These are phyloP conservation scores for Gossypium trilobum DNA, from an alignment of 441 rosid species.

Conservation along the genomic window DNA sequence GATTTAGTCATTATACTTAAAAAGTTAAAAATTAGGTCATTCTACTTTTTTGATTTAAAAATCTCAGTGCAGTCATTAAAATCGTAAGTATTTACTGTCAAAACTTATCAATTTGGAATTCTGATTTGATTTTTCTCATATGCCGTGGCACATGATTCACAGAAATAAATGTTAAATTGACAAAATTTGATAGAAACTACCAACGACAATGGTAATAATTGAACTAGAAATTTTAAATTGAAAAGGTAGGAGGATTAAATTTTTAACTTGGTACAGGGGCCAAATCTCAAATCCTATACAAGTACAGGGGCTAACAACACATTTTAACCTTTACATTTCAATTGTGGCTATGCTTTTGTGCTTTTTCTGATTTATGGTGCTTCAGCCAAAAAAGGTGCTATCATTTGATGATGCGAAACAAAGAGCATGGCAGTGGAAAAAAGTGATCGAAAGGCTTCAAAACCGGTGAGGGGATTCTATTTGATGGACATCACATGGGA, in stretches of 20 bases:
- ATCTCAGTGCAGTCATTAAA: not conserved
- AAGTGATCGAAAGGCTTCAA: constrained; percentile 86
- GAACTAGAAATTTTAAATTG: not conserved
- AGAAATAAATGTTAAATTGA: not conserved
- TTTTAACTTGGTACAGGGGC: not conserved
- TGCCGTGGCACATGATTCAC: not conserved
- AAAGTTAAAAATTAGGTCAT: not conserved
- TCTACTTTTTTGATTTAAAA: not conserved
- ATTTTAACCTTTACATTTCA: not conserved
- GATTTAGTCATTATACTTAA: not conserved
- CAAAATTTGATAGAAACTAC: not conserved
- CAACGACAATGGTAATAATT: not conserved
- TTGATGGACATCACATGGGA: constrained; percentile 16
- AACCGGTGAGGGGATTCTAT: constrained; percentile 35
- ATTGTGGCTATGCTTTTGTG: not conserved
- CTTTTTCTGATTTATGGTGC: not conserved
- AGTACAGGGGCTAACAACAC: not conserved
- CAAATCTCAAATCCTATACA: not conserved
- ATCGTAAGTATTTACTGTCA: not conserved
- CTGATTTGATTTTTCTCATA: not conserved
- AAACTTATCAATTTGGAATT: not conserved
- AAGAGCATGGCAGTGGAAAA: constrained; percentile 94
- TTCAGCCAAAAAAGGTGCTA: constrained; percentile 87
- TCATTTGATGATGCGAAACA: constrained; percentile 87
- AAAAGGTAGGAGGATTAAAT: not conserved